phyloP scores from a whole-genome alignment of 2,329 filamentous ascomycete species.

The Arthrobotrys sphaeroides region DNA sequence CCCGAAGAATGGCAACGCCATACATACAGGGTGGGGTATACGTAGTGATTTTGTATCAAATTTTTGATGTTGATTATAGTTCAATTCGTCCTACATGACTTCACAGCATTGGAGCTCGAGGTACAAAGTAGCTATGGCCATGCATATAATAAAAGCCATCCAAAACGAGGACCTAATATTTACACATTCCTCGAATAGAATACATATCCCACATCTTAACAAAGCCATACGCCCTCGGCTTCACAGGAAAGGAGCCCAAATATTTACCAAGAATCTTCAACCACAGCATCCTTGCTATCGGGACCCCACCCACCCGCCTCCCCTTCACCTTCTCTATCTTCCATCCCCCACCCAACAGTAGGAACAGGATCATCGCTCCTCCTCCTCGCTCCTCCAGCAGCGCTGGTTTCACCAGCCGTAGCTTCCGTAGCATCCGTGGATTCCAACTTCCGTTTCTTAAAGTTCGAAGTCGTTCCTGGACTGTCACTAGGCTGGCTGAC shows the following conservation, averaged over 20 bases:
- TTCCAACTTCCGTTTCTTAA: constrained; percentile 12
- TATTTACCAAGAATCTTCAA: not conserved
- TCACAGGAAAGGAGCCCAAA: not conserved
- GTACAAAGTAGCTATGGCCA: too few species aligned
- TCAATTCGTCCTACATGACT: too few species aligned
- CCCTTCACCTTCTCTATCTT: not conserved
- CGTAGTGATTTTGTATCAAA: too few species aligned
- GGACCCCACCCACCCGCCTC: not conserved
- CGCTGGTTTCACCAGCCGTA: not conserved
- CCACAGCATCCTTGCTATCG: not conserved
- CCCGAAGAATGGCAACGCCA: too few species aligned
- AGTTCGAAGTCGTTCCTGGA: not conserved
- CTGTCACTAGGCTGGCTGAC: not conserved
- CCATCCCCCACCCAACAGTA: not conserved
- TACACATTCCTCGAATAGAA: too few species aligned
- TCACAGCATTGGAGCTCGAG: too few species aligned
- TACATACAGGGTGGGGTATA: too few species aligned
- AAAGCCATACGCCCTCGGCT: too few species aligned
- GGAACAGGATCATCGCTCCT: not conserved
- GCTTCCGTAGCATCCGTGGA: not conserved
- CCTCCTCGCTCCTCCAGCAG: not conserved
- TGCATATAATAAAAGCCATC: too few species aligned
- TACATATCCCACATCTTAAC: too few species aligned
- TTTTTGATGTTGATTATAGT: too few species aligned
- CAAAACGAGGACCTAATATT: too few species aligned